A percentile compares a stretch with the other conserved stretches of the same genome.
Conservation (phyloP, 108 stramenopile species). For the Pseudonitzschia multiseries region DNA sequence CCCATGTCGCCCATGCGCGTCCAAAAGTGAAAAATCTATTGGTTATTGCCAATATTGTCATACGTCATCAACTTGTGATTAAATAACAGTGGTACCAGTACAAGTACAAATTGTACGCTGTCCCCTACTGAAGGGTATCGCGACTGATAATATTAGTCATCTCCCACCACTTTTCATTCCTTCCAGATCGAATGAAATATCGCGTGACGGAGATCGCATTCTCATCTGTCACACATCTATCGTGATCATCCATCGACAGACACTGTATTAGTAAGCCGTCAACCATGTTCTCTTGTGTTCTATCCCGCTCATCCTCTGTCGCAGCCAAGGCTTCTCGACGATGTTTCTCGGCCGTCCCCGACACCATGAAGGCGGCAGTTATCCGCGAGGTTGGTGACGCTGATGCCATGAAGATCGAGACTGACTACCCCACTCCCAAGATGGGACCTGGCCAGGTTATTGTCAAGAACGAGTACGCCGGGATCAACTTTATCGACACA, state of each 20-base stretch:
- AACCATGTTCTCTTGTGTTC: slow-evolving; percentile 3
- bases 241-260: not conserved
- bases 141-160: too few species aligned
- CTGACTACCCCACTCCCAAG: slow-evolving; percentile 55
- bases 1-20: not conserved
- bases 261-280: not conserved
- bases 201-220: too few species aligned
- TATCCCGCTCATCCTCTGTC: not conserved
- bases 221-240: not conserved
- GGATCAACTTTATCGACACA: slow-evolving; percentile 88
- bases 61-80: not conserved
- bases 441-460: slow-evolving; percentile 56
- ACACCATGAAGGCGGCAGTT: slow-evolving; percentile 50
- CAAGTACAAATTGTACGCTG: too few species aligned
- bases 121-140: too few species aligned
- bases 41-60: not conserved
- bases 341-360: slow-evolving; percentile 30
- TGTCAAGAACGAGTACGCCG: slow-evolving; percentile 71
- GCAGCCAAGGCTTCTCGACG: slow-evolving; percentile 7
- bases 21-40: not conserved
- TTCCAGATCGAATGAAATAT: too few species aligned
- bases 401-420: slow-evolving; percentile 39
- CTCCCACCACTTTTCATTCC: too few species aligned
- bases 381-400: slow-evolving; percentile 51
- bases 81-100: too few species aligned